Evolutionary conservation across 805 yeast species (phyloP).

Genomic region (Lachancea nothofagi): DNA sequence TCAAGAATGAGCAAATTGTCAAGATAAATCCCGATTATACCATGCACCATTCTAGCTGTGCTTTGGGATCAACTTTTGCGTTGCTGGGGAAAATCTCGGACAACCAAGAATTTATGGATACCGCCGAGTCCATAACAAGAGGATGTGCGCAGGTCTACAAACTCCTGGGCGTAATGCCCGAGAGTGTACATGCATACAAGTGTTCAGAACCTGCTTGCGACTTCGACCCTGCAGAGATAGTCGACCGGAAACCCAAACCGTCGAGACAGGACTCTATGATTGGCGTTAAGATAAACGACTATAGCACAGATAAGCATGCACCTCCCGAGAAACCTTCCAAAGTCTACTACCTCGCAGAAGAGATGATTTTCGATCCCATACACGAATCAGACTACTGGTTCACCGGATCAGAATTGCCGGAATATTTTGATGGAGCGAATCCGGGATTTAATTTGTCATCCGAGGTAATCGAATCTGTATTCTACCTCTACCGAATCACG

Average conservation of each 20-base stretch:
- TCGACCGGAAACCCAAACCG: neutral
- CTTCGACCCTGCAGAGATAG: neutral
- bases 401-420: conserved; percentile 20
- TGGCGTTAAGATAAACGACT: conserved; percentile 4
- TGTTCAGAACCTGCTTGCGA: conserved; percentile 10
- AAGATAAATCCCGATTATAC: conserved; percentile 32
- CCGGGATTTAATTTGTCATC: conserved; percentile 48
- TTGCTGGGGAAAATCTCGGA: conserved; percentile 40
- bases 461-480: conserved; percentile 56
- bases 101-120: conserved; percentile 32
- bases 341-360: conserved; percentile 1
- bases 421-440: conserved; percentile 32
- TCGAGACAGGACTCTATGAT: neutral
- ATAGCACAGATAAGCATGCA: neutral
- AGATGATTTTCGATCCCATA: neutral
- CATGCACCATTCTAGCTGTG: conserved; percentile 46
- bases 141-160: conserved; percentile 46
- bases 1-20: conserved; percentile 22
- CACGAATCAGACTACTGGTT: neutral
- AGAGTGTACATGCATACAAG: conserved; percentile 28
- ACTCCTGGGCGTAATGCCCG: conserved; percentile 30
- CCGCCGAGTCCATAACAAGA: conserved; percentile 41
- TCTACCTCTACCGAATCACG: conserved; percentile 53
- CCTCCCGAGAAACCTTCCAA: conserved; percentile 2
- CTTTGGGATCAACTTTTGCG: conserved; percentile 50